These are phyloP conservation scores for Pestalotiopsis sp. DNA, from an alignment of 2,329 filamentous ascomycete species.

Conservation along the genomic window DNA sequence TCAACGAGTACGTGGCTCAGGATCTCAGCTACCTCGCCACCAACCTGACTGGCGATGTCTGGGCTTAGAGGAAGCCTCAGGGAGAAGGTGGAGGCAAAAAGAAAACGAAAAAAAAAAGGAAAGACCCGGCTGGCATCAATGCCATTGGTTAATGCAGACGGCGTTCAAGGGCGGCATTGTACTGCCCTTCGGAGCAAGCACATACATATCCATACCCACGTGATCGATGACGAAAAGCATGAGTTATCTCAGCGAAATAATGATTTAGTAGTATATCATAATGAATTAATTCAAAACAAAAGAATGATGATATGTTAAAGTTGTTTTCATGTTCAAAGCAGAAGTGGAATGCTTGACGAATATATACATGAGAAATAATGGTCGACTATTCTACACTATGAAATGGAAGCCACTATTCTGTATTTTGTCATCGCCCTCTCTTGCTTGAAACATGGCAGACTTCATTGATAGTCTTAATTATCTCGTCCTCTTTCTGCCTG, in stretches of 20 bases:
- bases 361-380: neutral
- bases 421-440: neutral
- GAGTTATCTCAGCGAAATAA: neutral
- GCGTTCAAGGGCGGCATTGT: neutral
- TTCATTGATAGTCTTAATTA: neutral
- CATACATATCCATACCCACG: neutral
- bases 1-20: conserved; percentile 25
- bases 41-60: conserved; percentile 6
- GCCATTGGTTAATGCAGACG: neutral
- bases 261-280: conserved; percentile 1
- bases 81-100: neutral
- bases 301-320: neutral
- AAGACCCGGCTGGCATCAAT: no score
- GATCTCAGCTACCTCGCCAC: conserved; percentile 20
- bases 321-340: neutral
- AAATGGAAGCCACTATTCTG: neutral
- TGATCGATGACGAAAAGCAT: neutral
- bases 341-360: neutral
- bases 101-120: neutral
- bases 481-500: neutral
- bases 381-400: neutral
- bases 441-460: no score
- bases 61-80: neutral
- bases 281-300: neutral
- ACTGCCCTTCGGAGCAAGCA: neutral